Percentiles rank a stretch among this genome's conserved stretches.
Conservation (phyloP, 805 yeast species). For the Isabelozyma pseudorhagii region DNA sequence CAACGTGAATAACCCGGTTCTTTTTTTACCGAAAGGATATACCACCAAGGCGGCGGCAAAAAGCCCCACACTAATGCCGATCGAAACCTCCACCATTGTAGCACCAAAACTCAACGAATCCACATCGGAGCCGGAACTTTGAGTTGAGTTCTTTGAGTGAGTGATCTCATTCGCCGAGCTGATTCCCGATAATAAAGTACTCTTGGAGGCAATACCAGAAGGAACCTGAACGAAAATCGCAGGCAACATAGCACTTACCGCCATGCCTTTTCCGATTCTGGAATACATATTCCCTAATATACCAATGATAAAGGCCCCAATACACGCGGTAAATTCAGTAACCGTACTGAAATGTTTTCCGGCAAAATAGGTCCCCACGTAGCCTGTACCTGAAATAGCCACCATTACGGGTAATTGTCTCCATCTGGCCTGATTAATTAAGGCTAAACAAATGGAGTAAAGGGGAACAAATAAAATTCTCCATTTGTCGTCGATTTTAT, state of each 20-base stretch:
- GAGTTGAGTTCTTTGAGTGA: slow-evolving; percentile 33
- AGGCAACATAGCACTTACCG: slow-evolving; percentile 94
- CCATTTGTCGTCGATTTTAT: slow-evolving; percentile 45
- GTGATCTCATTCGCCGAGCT: slow-evolving; percentile 66
- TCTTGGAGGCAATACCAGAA: slow-evolving; percentile 88
- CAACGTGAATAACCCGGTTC: slow-evolving; percentile 82
- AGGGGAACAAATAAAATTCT: slow-evolving; percentile 73
- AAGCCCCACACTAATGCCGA: slow-evolving; percentile 91
- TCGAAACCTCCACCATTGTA: slow-evolving; percentile 88
- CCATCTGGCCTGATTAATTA: slow-evolving; percentile 81
- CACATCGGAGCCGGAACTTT: slow-evolving; percentile 14
- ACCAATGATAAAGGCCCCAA: slow-evolving; percentile 91
- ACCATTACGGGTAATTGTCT: slow-evolving; percentile 86
- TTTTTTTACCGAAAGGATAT: slow-evolving; percentile 88
- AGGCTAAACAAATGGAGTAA: slow-evolving; percentile 54
- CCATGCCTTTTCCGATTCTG: slow-evolving; percentile 83
- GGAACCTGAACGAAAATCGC: slow-evolving; percentile 95
- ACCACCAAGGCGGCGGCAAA: slow-evolving; percentile 88
- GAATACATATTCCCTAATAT: slow-evolving; percentile 85
- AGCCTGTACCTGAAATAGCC: slow-evolving; percentile 72
- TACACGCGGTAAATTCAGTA: slow-evolving; percentile 82
- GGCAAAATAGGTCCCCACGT: slow-evolving; percentile 77
- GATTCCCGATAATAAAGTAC: slow-evolving; percentile 79
- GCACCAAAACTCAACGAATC: slow-evolving; percentile 60
- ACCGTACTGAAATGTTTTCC: slow-evolving; percentile 66